phyloP scores from a whole-genome alignment of 108 stramenopile species.

The Nitzschia inconspicua region DNA sequence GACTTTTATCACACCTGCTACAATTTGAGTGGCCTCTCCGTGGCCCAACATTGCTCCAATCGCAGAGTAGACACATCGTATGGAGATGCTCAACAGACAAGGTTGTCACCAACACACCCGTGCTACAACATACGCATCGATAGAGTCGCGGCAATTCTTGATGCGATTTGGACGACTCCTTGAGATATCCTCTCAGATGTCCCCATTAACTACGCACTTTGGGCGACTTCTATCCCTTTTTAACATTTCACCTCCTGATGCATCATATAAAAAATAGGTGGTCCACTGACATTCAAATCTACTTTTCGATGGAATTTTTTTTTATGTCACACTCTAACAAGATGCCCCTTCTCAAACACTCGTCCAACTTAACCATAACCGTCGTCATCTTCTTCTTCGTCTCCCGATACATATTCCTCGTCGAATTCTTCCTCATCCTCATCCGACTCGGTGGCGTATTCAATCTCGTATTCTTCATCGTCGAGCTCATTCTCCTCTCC shows the following conservation, averaged over 20 bases:
- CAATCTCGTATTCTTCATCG: background rate
- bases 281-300: too few relatives aligned
- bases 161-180: constrained; percentile 27
- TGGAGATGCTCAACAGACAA: constrained; percentile 36
- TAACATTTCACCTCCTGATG: too few relatives aligned
- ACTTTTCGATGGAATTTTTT: too few relatives aligned
- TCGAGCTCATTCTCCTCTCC: too few relatives aligned
- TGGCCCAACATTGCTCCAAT: constrained; percentile 71
- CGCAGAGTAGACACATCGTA: constrained; percentile 9
- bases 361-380: too few relatives aligned
- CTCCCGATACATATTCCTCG: background rate
- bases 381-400: background rate
- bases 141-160: constrained; percentile 39
- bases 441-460: background rate
- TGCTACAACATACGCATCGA: constrained; percentile 78
- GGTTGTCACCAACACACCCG: constrained; percentile 60
- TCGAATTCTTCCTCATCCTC: background rate
- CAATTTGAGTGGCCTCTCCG: constrained; percentile 89
- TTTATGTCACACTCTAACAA: too few relatives aligned
- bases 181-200: too few relatives aligned
- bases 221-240: too few relatives aligned
- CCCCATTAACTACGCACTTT: too few relatives aligned
- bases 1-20: constrained; percentile 99
- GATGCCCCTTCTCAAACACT: too few relatives aligned
- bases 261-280: too few relatives aligned